Evolutionary conservation across 495 filamentous ascomycete species (phyloP).

Genomic region (Neurospora sp.): DNA sequence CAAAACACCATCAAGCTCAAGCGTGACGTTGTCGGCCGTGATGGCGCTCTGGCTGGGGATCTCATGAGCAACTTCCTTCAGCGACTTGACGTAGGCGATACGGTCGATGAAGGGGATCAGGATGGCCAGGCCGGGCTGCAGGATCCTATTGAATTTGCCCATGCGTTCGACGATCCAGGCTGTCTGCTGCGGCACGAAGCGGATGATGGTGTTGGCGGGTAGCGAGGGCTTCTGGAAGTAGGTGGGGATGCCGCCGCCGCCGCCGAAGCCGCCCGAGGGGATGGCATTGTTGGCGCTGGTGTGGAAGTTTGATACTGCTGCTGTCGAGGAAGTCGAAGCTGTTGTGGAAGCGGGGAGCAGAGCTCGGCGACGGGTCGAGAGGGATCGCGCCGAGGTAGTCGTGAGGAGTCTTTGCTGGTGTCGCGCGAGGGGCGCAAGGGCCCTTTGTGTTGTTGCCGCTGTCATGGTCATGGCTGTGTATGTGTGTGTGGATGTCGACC

Average conservation of each 20-base stretch:
- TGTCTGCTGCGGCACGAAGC: slow-evolving; percentile 97
- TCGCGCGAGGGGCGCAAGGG: not conserved
- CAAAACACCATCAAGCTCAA: slow-evolving; percentile 90
- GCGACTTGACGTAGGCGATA: slow-evolving; percentile 92
- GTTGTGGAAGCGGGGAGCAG: not conserved
- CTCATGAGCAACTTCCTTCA: slow-evolving; percentile 94
- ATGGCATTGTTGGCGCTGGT: slow-evolving; percentile 12
- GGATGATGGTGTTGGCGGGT: slow-evolving; percentile 88
- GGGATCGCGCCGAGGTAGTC: not conserved
- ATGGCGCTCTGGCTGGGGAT: slow-evolving; percentile 92
- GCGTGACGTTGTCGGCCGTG: slow-evolving; percentile 94
- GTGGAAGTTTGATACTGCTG: slow-evolving; percentile 19
- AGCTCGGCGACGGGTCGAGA: not conserved
- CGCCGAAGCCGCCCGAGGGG: slow-evolving; percentile 13
- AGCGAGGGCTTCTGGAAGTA: slow-evolving; percentile 53
- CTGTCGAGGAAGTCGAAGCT: no score
- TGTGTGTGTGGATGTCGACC: not conserved
- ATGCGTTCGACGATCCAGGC: slow-evolving; percentile 99
- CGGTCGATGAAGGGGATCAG: slow-evolving; percentile 86
- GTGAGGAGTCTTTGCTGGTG: not conserved
- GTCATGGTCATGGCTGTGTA: not conserved
- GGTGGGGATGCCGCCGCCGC: slow-evolving; percentile 32
- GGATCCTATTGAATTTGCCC: slow-evolving; percentile 88
- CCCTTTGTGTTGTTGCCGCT: not conserved
- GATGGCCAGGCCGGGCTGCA: slow-evolving; percentile 84